A percentile compares a stretch with the other conserved stretches of the same genome.
These are phyloP conservation scores for Cryptococcus sp. DNA, from an alignment of 1,284 basidiomycete species.

Conservation along the genomic window DNA sequence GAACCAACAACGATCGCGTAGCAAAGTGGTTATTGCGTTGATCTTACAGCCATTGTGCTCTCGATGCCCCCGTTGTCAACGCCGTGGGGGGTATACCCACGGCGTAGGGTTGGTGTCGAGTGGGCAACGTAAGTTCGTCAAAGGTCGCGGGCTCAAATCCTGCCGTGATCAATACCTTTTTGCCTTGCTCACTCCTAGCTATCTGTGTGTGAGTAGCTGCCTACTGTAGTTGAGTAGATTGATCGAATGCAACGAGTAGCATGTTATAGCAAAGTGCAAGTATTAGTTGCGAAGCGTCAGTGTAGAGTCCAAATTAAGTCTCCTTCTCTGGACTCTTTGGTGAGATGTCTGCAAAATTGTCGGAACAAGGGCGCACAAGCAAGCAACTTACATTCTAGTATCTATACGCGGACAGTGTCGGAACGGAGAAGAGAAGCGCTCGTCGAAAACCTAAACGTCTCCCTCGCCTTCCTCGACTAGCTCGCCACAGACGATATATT, in stretches of 20 bases:
- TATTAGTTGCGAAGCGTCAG: neutral
- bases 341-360: neutral
- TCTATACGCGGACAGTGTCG: too few relatives aligned
- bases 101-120: neutral
- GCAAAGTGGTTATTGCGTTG: slow-evolving; percentile 19
- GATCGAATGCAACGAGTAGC: neutral
- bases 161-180: slow-evolving; percentile 10
- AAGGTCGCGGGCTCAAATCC: slow-evolving; percentile 23
- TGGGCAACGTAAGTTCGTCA: neutral
- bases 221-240: neutral
- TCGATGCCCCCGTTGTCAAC: neutral
- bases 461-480: slow-evolving; percentile 73
- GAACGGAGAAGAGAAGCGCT: too few relatives aligned
- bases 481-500: slow-evolving; percentile 81
- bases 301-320: neutral
- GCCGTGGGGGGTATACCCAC: neutral
- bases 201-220: neutral
- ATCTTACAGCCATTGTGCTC: slow-evolving; percentile 6
- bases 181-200: neutral
- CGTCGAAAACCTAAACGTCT: too few relatives aligned
- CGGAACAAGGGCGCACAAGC: too few relatives aligned
- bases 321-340: neutral
- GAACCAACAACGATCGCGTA: slow-evolving; percentile 8
- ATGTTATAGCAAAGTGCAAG: neutral
- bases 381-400: too few relatives aligned